Conservation (phyloP, 306 rosid species). For the Acacia confusa region DNA sequence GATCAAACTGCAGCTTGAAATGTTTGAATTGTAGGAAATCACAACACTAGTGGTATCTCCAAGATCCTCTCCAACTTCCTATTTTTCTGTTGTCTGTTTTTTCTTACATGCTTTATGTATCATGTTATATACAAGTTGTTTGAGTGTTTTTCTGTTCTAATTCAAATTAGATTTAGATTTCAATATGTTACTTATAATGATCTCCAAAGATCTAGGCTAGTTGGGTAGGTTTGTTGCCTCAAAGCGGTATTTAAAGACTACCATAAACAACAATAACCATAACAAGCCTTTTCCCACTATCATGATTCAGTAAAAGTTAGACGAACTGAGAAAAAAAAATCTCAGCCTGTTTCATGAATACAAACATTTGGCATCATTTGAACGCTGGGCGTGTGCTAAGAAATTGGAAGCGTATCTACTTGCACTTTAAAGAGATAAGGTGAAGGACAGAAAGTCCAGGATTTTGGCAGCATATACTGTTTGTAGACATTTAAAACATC, state of each 20-base stretch:
- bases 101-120: no score
- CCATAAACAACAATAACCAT: neutral
- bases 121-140: neutral
- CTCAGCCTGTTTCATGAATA: neutral
- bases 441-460: neutral
- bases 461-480: neutral
- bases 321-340: neutral
- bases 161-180: neutral
- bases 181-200: no score
- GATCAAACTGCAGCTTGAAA: neutral
- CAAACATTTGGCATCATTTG: neutral
- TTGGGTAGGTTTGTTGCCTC: neutral
- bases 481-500: neutral
- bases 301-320: neutral
- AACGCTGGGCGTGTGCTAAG: neutral
- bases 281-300: neutral
- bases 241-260: neutral
- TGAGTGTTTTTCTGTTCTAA: neutral
- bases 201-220: neutral
- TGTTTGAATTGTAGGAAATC: neutral
- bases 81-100: neutral
- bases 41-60: neutral
- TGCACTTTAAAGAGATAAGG: neutral
- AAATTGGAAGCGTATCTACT: neutral
- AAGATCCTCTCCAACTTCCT: neutral